Evolutionary conservation across 169 alveolate genomes (phyloP), one percentile per base, ranked within the genome.

Genomic region (Cryptosporidium ubiquitum): DNA sequence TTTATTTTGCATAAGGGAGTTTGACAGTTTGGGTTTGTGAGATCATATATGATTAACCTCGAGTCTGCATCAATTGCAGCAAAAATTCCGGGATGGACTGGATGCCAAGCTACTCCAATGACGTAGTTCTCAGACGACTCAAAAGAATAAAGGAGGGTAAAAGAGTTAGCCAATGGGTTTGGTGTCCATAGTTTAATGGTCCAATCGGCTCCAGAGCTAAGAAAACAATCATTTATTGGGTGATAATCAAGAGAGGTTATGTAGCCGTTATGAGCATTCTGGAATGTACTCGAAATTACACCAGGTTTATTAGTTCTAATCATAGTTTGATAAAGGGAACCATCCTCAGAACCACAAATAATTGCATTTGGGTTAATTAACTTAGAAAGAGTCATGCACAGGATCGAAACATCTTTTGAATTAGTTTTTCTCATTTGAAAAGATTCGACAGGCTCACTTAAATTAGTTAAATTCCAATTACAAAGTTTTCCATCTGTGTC

Each of bases 51-150:
- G 7, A 79, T 79, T 16, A 79, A 31, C 18, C 31, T 79, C 18
- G 73, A 31, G 58, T 79, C 89, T n/a, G 89, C 89, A 47, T 79
- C 89, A 60, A 79, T 64, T 61, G 75, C 74, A 61, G 89, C 89
- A 39, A 79, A 79, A 58, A 79, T 61, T 42, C 89, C 89, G 9
- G 89, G 89, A 64, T 79, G 89, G 0, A 79, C 58, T 18, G 89
- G 89, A 79, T 79, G 89, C 89, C 89, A 79, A 31, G 89, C 71
- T 31, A 79, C 75, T 23, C 68, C 89, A 42, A 79, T 79, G 2
- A 79, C 89, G n/a, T 79, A 79, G 39, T 79, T 79, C 58, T 79
- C 89, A 40, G 79, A 61, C 5, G 89, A 58, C 23, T 79, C 89
- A 58, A 79, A 79, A 6, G 89, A 61, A 79, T 64, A 42, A 26